Evolutionary conservation across 2,329 filamentous ascomycete genomes (phyloP), one percentile per base, ranked within the genome.

Genomic region (Coleophoma crateriformis): DNA sequence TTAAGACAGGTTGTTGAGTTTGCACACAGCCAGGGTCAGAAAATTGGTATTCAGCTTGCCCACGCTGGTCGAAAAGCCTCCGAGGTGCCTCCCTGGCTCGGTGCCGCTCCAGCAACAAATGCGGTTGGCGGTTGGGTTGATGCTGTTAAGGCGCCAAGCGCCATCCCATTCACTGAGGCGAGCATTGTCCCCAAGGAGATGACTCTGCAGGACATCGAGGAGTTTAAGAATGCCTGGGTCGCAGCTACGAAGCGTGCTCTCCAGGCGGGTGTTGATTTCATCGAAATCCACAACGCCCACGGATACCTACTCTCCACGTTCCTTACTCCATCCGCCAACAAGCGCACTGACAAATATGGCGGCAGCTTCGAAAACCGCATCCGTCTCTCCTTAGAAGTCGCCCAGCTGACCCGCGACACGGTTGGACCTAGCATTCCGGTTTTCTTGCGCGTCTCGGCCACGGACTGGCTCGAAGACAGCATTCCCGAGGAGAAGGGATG

Each of bases 301-400:
- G 82, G 82, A 7, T 88, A 87, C 58, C 71, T 88, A 4, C 64
- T 84, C 11, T 75, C 77, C 50, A 73, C 83, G 60, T 88, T 88
- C 64, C 69, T 84, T 14, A 84, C 77, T 4, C 75, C 77, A 8
- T 27, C 27, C 8, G 65, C 75, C 8, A 73, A 71, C 49, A 85
- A 85, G 63, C 68, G 71, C 8, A 27, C 27, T 7, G 27, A 27
- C 27, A 27, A 27, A 10, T 27, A 27, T 27, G 27, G 27, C 2
- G 27, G 27, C 27, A 27, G 27, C 27, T 27, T 27, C 5, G 27
- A 27, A 7, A 27, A 27, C 27, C 27, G 27, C 27, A 27, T 27
- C 8, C 27, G 27, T 27, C 27, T 27, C 8, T 27, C 27, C 6
- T 27, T 27, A 27, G 27, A 27, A 27, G 27, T 27, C 6, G 27